Evolutionary conservation across 345 rosid genomes (phyloP).

Genomic region (Rhizophora mangle): DNA sequence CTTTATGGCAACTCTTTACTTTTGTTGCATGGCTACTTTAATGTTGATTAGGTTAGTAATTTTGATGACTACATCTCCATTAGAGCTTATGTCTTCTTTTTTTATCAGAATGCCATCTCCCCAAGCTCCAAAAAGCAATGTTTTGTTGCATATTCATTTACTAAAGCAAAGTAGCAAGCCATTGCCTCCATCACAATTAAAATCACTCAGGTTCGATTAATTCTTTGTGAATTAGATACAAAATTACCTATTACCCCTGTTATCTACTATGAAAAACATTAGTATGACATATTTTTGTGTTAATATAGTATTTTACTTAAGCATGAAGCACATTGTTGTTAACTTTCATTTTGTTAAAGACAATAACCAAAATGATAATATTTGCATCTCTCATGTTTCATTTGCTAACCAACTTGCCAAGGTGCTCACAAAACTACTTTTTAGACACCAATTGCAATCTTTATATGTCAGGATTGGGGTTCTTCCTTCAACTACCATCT

Average conservation of each 20-base stretch:
- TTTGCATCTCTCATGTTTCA: neutral
- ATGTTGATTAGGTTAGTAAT: no score
- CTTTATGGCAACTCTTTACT: neutral
- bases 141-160: no score
- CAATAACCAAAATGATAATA: neutral
- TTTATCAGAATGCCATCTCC: no score
- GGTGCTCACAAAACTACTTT: neutral
- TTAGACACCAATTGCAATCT: neutral
- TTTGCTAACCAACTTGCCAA: neutral
- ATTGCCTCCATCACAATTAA: no score
- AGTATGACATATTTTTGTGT: neutral
- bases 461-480: neutral
- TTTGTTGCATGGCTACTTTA: neutral
- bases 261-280: neutral
- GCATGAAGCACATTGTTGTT: neutral
- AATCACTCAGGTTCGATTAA: no score
- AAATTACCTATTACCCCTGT: neutral
- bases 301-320: neutral
- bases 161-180: no score
- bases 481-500: neutral
- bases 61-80: no score
- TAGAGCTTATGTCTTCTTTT: no score
- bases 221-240: neutral
- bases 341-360: neutral
- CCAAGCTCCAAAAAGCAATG: no score